Evolutionary conservation across 2,329 filamentous ascomycete genomes (phyloP).

Genomic region (Neonectria punicea): DNA sequence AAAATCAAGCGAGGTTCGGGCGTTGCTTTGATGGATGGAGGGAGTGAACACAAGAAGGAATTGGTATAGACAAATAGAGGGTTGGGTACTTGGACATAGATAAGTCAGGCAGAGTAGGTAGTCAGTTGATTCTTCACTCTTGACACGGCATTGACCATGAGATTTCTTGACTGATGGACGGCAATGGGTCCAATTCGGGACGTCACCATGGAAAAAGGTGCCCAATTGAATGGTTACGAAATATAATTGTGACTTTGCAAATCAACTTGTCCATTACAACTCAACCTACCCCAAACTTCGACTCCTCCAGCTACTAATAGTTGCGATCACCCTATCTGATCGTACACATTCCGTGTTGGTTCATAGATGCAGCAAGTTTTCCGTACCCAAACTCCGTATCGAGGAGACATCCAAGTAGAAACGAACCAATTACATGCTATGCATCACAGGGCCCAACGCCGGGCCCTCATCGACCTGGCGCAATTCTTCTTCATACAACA

Average conservation of each 20-base stretch:
- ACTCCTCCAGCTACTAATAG: not conserved
- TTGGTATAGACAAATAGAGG: not conserved
- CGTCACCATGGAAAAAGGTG: too few species aligned
- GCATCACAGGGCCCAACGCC: not conserved
- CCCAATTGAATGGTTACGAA: not conserved
- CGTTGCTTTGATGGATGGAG: not conserved
- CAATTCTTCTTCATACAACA: too few species aligned
- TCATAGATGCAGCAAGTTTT: not conserved
- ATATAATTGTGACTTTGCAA: not conserved
- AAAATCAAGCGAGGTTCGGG: not conserved
- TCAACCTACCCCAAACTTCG: not conserved
- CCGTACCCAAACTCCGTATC: slow-evolving; percentile 1
- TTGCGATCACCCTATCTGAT: not conserved
- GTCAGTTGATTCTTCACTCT: too few species aligned
- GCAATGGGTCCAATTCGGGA: too few species aligned
- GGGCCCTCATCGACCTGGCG: not conserved
- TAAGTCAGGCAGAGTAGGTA: too few species aligned
- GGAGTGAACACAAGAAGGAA: not conserved
- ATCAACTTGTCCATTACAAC: not conserved
- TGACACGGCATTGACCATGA: too few species aligned
- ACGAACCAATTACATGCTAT: not conserved
- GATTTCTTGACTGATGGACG: too few species aligned
- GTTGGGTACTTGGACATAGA: not conserved
- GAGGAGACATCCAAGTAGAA: slow-evolving; percentile 1
- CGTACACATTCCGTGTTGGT: not conserved